A percentile compares a stretch with the other conserved stretches of the same genome.
These are phyloP conservation scores for Nakaseomyces nivariensis DNA, from an alignment of 1,139 yeast species.

Conservation along the genomic window DNA sequence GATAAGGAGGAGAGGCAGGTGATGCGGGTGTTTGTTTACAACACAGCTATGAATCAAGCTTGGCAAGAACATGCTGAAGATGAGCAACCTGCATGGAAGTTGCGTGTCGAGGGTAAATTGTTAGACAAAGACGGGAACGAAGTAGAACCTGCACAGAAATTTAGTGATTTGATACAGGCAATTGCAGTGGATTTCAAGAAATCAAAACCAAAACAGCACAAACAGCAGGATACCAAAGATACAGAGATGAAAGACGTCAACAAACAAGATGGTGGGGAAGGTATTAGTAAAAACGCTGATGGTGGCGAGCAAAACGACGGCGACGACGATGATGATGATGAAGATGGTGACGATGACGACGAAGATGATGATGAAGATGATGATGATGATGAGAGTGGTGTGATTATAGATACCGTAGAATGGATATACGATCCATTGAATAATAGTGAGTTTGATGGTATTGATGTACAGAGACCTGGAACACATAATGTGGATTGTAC, in stretches of 20 bases:
- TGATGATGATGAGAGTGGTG: constrained; percentile 5
- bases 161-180: constrained; percentile 75
- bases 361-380: constrained; percentile 4
- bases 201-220: not conserved
- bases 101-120: constrained; percentile 78
- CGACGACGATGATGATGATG: constrained; percentile 4
- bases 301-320: constrained; percentile 5
- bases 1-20: not conserved
- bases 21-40: constrained; percentile 71
- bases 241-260: not conserved
- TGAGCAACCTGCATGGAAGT: constrained; percentile 50
- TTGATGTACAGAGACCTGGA: constrained; percentile 79
- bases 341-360: constrained; percentile 5
- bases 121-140: constrained; percentile 38
- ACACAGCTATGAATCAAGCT: constrained; percentile 76
- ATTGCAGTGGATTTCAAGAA: constrained; percentile 65
- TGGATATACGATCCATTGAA: constrained; percentile 52
- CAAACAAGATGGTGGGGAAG: not conserved
- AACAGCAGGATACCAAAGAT: not conserved
- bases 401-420: constrained; percentile 38
- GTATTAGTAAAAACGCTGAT: not conserved
- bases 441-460: constrained; percentile 66
- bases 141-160: constrained; percentile 37
- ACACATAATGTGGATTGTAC: constrained; percentile 53
- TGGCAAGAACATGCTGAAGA: constrained; percentile 51